These are phyloP conservation scores for Dendrobium chrysotoxum DNA, from an alignment of 106 monocot species.

Conservation along the genomic window DNA sequence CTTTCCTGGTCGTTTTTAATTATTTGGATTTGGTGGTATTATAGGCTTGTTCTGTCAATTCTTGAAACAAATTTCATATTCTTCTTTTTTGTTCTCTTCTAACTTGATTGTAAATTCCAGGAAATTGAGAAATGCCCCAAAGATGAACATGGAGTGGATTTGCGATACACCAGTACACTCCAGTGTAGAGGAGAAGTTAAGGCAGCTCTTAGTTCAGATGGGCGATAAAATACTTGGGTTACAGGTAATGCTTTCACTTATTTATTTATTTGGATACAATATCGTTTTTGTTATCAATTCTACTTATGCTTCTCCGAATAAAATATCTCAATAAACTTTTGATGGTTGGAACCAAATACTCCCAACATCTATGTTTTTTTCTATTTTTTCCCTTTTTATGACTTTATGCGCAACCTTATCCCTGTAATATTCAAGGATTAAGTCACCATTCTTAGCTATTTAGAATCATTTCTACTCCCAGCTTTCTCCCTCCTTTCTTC, in stretches of 20 bases:
- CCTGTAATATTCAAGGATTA: background rate
- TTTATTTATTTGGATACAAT: background rate
- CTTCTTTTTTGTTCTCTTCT: background rate
- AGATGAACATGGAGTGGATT: constrained; percentile 45
- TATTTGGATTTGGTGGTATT: background rate
- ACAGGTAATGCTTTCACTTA: constrained; percentile 42
- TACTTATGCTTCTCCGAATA: background rate
- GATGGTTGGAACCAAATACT: background rate
- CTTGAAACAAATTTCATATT: constrained; percentile 1
- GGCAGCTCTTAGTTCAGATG: constrained; percentile 58
- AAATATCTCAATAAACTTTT: background rate
- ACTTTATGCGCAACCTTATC: background rate
- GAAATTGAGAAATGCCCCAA: constrained; percentile 34
- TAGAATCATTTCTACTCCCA: background rate
- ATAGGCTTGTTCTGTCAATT: background rate
- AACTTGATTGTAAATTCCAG: constrained; percentile 23
- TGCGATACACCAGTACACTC: constrained; percentile 70
- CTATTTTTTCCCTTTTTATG: background rate
- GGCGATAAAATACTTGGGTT: constrained; percentile 89
- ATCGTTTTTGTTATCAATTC: background rate
- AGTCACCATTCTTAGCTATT: background rate
- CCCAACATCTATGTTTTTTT: background rate
- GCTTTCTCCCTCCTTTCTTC: background rate
- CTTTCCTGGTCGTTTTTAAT: background rate
- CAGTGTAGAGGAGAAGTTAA: constrained; percentile 77